phyloP scores from a whole-genome alignment of 768 basidiomycete species.

The Phanerochaete sordida region DNA sequence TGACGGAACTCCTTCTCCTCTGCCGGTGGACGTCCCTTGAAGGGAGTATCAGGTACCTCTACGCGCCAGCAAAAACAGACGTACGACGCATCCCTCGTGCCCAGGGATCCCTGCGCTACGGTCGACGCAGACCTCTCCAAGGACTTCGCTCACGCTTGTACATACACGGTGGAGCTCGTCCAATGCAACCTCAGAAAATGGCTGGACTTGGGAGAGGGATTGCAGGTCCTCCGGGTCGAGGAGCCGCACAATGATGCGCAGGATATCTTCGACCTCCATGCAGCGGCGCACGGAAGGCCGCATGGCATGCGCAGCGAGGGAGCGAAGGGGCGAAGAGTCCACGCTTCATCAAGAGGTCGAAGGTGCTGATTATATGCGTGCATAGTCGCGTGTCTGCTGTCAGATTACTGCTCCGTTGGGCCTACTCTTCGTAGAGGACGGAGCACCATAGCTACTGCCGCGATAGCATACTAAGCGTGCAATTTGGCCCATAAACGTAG shows the following conservation, averaged over 20 bases:
- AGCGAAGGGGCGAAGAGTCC: neutral
- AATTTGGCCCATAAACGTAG: too few species aligned
- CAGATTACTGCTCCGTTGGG: too few species aligned
- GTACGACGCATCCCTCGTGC: neutral
- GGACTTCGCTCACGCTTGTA: neutral
- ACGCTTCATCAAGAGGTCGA: too few species aligned
- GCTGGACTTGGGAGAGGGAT: neutral
- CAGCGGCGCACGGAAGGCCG: neutral
- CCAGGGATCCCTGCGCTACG: neutral
- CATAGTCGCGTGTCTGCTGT: too few species aligned
- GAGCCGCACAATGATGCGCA: neutral
- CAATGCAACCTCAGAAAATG: neutral
- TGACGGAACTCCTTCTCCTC: neutral
- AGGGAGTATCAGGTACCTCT: neutral
- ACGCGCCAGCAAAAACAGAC: neutral
- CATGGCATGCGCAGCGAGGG: neutral
- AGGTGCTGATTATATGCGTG: too few species aligned
- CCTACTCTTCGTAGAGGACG: too few species aligned
- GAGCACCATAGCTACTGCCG: too few species aligned
- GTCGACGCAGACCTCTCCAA: neutral
- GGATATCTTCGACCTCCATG: neutral
- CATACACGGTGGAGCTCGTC: neutral
- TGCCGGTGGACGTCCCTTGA: neutral
- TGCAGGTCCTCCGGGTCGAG: neutral
- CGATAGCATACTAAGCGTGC: too few species aligned